Percentiles rank a stretch among this genome's conserved stretches.
Conservation (phyloP, 2,329 filamentous ascomycete species). For the Ploettnerulaceae sp. region DNA sequence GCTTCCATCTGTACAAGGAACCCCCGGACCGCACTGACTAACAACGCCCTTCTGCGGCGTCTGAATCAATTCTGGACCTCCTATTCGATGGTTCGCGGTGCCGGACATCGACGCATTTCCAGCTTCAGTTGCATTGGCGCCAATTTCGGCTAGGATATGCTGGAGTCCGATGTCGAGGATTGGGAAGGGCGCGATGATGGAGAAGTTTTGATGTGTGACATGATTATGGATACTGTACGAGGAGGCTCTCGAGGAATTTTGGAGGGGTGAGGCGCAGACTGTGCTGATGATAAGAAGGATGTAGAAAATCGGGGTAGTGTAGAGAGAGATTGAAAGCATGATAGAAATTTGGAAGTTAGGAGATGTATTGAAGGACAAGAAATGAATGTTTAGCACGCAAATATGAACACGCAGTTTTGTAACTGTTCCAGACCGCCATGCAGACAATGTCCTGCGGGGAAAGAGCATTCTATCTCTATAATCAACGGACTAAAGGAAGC, state of each 20-base stretch:
- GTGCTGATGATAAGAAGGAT: too few species aligned
- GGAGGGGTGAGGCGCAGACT: too few species aligned
- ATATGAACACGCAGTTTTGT: too few species aligned
- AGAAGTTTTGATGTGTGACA: slow-evolving; percentile 16
- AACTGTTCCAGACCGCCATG: too few species aligned
- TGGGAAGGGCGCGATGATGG: slow-evolving; percentile 11
- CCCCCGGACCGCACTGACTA: slow-evolving; percentile 15
- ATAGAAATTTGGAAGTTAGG: too few species aligned
- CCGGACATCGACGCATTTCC: slow-evolving; percentile 13
- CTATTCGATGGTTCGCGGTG: neutral
- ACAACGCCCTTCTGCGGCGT: neutral
- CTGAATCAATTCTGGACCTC: neutral
- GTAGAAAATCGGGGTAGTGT: too few species aligned
- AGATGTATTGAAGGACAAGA: too few species aligned
- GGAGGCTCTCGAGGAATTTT: neutral
- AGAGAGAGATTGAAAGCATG: too few species aligned
- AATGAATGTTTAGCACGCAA: too few species aligned
- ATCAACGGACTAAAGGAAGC: too few species aligned
- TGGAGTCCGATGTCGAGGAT: slow-evolving; percentile 19
- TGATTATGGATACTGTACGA: neutral
- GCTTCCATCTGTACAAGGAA: slow-evolving; percentile 21
- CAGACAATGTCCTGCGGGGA: too few species aligned
- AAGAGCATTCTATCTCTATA: too few species aligned
- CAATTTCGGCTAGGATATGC: slow-evolving; percentile 21
- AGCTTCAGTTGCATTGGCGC: slow-evolving; percentile 18